Evolutionary conservation across 495 filamentous ascomycete genomes (phyloP), one percentile per base, ranked within the genome.

Genomic region (Penicillium antarcticum): DNA sequence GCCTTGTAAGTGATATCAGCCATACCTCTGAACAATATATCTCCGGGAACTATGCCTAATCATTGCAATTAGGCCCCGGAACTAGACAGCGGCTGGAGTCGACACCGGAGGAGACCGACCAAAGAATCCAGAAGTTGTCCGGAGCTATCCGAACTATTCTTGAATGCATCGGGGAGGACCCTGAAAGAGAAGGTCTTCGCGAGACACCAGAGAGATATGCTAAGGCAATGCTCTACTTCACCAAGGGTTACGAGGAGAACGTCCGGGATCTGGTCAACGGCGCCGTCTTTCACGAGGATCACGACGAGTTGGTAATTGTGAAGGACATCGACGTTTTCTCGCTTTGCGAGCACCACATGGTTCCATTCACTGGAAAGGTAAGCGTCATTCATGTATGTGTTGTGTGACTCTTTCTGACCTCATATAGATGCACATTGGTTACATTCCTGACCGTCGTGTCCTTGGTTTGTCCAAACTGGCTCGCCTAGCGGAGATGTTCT

Each of bases 181-280:
- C 94, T 0, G 86, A 92, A 60, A 81, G 94, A 34, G 92, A 96
- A 63, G 94, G 94, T 6, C 76, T 98, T 21, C 79, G 87, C 2
- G 87, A 84, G 35, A 98, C 94, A 1, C 94, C 95, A 2, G 83
- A 88, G 57, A 76, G 94, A 50, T 97, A 97, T 71, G 94, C 95
- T 51, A 92, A 92, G 69, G 94, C 94, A 5, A 92, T 98, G 91
- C 79, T 98, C 17, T 95, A 88, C 77, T 96, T 98, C 73, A 98
- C 94, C n/a, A 95, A 96, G 66, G 94, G 94, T 23, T 98, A 98
- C 61, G 89, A 97, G 71, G 87, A 98, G 77, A 97, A 97, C 66
- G 82, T 98, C 39, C 77, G 84, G 50, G 91, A 95, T 61, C 85
- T 98, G 52, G 88, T 98, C 50, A 96, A 97, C 65, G 87, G 86